These are phyloP conservation scores for Talaromyces sp. DNA, from an alignment of 2,329 filamentous ascomycete species.

Conservation along the genomic window DNA sequence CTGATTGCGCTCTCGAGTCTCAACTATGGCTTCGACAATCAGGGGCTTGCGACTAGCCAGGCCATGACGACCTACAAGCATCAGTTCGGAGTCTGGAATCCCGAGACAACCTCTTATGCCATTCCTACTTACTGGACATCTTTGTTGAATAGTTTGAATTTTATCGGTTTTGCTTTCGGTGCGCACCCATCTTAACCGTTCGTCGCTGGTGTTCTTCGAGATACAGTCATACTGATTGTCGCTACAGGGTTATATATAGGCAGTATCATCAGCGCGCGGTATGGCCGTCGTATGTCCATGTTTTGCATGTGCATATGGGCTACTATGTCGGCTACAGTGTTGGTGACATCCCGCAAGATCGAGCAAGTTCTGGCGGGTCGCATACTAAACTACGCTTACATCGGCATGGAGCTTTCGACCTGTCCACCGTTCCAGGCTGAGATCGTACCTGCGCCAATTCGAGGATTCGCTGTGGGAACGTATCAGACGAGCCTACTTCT, in stretches of 20 bases:
- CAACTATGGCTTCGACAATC: slow-evolving; percentile 44
- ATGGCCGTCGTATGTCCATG: slow-evolving; percentile 17
- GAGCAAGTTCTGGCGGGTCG: slow-evolving; percentile 16
- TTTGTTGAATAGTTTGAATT: slow-evolving; percentile 37
- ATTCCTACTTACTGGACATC: slow-evolving; percentile 35
- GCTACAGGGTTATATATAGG: slow-evolving; percentile 11
- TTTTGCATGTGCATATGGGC: slow-evolving; percentile 18
- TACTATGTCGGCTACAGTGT: slow-evolving; percentile 14
- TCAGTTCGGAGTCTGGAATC: slow-evolving; percentile 33
- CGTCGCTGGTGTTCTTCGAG: background rate
- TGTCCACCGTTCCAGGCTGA: slow-evolving; percentile 18
- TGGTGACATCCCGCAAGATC: slow-evolving; percentile 13
- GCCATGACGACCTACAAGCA: slow-evolving; percentile 37
- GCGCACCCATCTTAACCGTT: slow-evolving; percentile 8
- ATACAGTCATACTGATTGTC: background rate
- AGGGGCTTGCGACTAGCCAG: slow-evolving; percentile 37
- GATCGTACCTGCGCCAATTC: slow-evolving; percentile 16
- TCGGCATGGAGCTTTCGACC: slow-evolving; percentile 18
- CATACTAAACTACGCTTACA: slow-evolving; percentile 17
- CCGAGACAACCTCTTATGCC: slow-evolving; percentile 23
- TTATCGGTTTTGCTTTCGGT: slow-evolving; percentile 35
- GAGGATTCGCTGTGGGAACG: slow-evolving; percentile 17
- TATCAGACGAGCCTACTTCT: slow-evolving; percentile 21
- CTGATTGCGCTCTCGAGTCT: slow-evolving; percentile 38
- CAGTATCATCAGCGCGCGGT: slow-evolving; percentile 15